These are phyloP conservation scores for Podospora didyma DNA, from an alignment of 495 filamentous ascomycete species.

Conservation along the genomic window DNA sequence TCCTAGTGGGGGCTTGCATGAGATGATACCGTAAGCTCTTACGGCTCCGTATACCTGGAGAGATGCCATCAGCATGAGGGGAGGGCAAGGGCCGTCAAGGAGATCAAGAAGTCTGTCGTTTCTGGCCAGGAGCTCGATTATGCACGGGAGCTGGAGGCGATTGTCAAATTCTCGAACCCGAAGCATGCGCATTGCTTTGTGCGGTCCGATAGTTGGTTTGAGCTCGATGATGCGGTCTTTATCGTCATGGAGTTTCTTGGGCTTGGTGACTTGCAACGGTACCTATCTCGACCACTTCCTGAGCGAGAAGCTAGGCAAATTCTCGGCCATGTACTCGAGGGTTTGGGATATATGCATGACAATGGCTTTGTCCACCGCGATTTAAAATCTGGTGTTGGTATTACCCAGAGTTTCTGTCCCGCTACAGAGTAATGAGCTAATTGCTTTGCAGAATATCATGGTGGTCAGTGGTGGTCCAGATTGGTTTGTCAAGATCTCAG, in stretches of 20 bases:
- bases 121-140: slow-evolving; percentile 8
- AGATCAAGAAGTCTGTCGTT: slow-evolving; percentile 10
- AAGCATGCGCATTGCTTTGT: slow-evolving; percentile 26
- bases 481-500: slow-evolving; percentile 49
- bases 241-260: slow-evolving; percentile 42
- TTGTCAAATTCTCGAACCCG: slow-evolving; percentile 15
- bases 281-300: slow-evolving; percentile 10
- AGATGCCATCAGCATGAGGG: neutral
- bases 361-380: slow-evolving; percentile 49
- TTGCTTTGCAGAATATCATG: slow-evolving; percentile 17
- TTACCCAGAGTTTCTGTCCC: neutral
- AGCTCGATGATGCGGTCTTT: slow-evolving; percentile 24
- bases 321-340: slow-evolving; percentile 39
- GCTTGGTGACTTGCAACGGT: slow-evolving; percentile 27
- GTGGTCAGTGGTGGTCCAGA: slow-evolving; percentile 11
- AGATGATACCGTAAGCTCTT: neutral
- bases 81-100: slow-evolving; percentile 11
- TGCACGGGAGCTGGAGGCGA: slow-evolving; percentile 11
- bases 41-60: slow-evolving; percentile 12
- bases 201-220: slow-evolving; percentile 39
- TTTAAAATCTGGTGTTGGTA: slow-evolving; percentile 40
- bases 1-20: neutral
- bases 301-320: slow-evolving; percentile 38
- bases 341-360: slow-evolving; percentile 43
- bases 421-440: neutral